phyloP scores from a whole-genome alignment of 768 basidiomycete species.

The Kwoniella newhampshirensis region DNA sequence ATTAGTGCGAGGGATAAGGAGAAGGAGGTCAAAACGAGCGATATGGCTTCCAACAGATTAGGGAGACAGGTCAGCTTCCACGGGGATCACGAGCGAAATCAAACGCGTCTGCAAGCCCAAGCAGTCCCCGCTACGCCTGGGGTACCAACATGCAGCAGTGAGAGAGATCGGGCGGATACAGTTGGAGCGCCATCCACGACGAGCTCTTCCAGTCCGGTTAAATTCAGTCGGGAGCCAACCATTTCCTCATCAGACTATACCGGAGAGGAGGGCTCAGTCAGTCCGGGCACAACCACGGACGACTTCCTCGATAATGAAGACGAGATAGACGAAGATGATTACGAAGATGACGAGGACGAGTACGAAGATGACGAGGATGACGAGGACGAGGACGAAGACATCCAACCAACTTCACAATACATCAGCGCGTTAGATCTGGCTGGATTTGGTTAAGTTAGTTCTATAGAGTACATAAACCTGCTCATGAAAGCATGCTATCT shows the following conservation, averaged over 20 bases:
- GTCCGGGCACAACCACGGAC: conserved; percentile 3
- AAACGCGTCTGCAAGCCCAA: too few species aligned
- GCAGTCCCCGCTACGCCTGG: too few species aligned
- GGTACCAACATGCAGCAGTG: too few species aligned
- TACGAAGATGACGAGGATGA: conserved; percentile 42
- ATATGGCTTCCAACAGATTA: conserved; percentile 3
- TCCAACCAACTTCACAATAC: conserved; percentile 37
- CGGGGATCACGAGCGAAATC: background rate
- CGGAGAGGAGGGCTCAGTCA: background rate
- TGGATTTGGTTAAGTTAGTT: conserved; percentile 26
- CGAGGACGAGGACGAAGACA: conserved; percentile 34
- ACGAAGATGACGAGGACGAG: conserved; percentile 36
- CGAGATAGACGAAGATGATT: conserved; percentile 18
- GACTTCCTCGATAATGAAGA: conserved; percentile 24
- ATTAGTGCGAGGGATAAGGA: background rate
- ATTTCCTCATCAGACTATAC: conserved; percentile 1
- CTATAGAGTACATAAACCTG: conserved; percentile 4
- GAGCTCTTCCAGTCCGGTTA: conserved; percentile 7
- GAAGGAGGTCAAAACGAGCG: background rate
- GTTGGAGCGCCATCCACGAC: background rate
- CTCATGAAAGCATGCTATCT: background rate
- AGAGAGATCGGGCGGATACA: too few species aligned
- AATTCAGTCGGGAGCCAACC: conserved; percentile 4
- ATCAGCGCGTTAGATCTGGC: conserved; percentile 47
- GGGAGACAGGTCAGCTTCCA: conserved; percentile 19